phyloP scores from a whole-genome alignment of 179 eudicot species.

The Corrigiola litoralis region DNA sequence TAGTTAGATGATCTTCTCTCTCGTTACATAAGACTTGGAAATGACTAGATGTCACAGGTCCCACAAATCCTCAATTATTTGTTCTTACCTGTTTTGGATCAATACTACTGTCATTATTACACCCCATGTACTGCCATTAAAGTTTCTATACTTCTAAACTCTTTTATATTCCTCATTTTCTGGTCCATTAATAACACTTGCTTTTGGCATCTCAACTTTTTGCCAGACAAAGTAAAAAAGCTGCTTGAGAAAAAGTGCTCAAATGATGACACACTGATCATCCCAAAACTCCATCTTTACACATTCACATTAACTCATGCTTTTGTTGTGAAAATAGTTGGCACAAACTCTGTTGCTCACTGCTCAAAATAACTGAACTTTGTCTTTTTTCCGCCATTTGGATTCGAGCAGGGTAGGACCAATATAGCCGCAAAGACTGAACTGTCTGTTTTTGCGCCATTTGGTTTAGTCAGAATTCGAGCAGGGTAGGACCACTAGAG shows the following conservation, averaged over 20 bases:
- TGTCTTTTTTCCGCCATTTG: no score
- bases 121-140: background rate
- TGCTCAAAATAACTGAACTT: constrained; percentile 18
- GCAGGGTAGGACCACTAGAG: no score
- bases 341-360: background rate
- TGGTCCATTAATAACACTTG: constrained; percentile 5
- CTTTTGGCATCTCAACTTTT: constrained; percentile 19
- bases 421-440: no score
- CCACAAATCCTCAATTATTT: constrained; percentile 23
- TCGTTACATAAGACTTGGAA: no score
- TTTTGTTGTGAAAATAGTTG: background rate
- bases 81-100: constrained; percentile 16
- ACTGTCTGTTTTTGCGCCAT: no score
- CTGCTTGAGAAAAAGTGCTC: background rate
- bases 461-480: no score
- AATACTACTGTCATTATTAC: constrained; percentile 27
- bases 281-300: constrained; percentile 24
- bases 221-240: background rate
- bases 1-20: no score
- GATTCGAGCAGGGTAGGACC: no score
- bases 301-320: constrained; percentile 9
- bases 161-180: constrained; percentile 20
- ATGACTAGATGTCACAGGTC: no score
- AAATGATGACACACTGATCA: constrained; percentile 25
- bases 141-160: background rate